These are phyloP conservation scores for Globisporangium iwayamae DNA, from an alignment of 352 stramenopile species.

Conservation along the genomic window DNA sequence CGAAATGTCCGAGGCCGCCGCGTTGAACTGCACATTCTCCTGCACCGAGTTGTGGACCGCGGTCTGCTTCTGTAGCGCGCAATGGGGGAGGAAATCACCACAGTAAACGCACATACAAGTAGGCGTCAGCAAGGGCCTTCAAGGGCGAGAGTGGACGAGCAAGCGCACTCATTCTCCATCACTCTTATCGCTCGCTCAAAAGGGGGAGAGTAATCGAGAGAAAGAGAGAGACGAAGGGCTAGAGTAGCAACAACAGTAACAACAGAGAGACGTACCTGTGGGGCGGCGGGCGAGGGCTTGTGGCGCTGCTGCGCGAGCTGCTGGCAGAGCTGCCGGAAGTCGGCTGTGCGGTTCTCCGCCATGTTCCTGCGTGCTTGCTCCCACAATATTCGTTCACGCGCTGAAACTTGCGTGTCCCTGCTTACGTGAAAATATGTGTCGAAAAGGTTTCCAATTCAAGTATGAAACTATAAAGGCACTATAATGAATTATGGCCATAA, in stretches of 20 bases:
- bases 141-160: too few species aligned
- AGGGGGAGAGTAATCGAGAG: background rate
- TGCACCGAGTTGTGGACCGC: constrained; percentile 37
- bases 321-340: constrained; percentile 68
- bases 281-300: constrained; percentile 13
- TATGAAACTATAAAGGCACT: too few species aligned
- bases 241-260: background rate
- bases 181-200: background rate
- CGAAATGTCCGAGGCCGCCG: constrained; percentile 73
- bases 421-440: background rate
- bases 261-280: constrained; percentile 20
- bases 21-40: constrained; percentile 81
- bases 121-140: background rate
- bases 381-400: background rate
- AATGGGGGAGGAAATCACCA: background rate
- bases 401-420: background rate
- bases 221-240: background rate
- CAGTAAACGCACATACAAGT: background rate
- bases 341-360: constrained; percentile 64
- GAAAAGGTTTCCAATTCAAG: background rate
- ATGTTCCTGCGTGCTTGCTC: constrained; percentile 21
- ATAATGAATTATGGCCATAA: too few species aligned
- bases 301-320: constrained; percentile 35
- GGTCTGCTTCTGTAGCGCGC: constrained; percentile 29
- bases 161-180: too few species aligned